Evolutionary conservation across 1,284 basidiomycete genomes (phyloP).

Genomic region (Ceratobasidium papillatum): DNA sequence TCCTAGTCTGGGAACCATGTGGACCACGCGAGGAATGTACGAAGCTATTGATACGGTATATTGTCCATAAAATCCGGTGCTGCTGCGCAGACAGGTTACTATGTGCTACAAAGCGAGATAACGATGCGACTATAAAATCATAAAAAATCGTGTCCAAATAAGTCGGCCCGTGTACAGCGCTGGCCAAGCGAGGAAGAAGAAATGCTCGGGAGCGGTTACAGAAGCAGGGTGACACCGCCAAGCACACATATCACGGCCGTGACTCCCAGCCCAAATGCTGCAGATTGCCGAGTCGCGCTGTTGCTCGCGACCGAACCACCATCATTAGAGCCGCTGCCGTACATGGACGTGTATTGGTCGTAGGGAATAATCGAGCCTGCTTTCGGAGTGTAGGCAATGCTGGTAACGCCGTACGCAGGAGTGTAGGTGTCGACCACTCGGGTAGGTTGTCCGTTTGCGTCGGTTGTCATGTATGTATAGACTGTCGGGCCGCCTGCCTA

Average conservation of each 20-base stretch:
- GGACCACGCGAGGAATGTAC: not conserved
- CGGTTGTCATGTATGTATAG: constrained; percentile 68
- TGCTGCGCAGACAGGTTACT: constrained; percentile 1
- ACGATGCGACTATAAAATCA: not conserved
- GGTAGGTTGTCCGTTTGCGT: constrained; percentile 62
- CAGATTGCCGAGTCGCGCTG: not conserved
- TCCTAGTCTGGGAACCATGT: constrained; percentile 23
- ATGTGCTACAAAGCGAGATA: constrained; percentile 21
- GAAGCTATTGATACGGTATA: not conserved
- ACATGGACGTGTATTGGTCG: constrained; percentile 27
- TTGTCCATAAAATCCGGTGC: constrained; percentile 14
- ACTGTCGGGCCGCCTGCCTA: constrained; percentile 60
- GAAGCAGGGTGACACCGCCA: not conserved
- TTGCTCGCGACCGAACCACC: not conserved
- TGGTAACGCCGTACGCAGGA: constrained; percentile 61
- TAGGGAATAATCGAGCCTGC: constrained; percentile 61
- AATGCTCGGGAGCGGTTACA: not conserved
- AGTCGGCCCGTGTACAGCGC: not conserved
- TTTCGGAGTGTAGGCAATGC: constrained; percentile 52
- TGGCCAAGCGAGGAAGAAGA: not conserved
- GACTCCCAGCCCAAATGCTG: not conserved
- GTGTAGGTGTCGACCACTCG: constrained; percentile 63
- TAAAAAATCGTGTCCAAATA: constrained; percentile 11
- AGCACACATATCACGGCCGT: constrained; percentile 3
- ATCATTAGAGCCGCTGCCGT: not conserved